Base-by-base conservation (phyloP, 441 rosid genomes). In the Populus hybrid region DNA sequence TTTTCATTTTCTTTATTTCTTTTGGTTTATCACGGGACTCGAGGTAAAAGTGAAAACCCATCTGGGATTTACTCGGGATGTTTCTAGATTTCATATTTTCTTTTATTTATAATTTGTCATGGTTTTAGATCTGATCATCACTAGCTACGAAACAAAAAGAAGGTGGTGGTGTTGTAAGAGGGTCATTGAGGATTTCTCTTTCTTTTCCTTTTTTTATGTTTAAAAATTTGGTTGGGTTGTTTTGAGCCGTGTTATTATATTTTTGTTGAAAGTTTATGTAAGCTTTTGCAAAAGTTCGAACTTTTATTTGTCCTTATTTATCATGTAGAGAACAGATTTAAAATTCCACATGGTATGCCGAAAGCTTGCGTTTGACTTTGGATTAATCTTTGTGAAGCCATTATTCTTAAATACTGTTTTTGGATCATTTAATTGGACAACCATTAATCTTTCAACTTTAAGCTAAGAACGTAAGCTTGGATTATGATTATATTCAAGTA, bases 221-320 rank as follows among this genome's bases (percentile, higher is more conserved):
- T 78, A 7, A 26, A 70, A 70, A 40, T 34, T 24, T 11, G 71
- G 23, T 1, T 28, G 30, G 66, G 66, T 26, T n/a, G 30, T 42
- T 34, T 24, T 9, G 71, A 32, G 23, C 24, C 64, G 63, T 36
- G 78, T 75, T 67, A 76, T 77, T 78, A 73, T 86, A 74, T 72
- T 69, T 82, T 73, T 74, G 83, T 78, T 77, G 78, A 85, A 82
- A 80, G 80, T 76, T 82, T 78, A 65, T 85, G 76, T 18, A 73
- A 85, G 82, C 88, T 86, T 88, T 87, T 68, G 53, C 67, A 82
- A 87, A 81, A 84, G 79, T 73, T n/a, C 75, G 82, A 83, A 77
- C 83, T 80, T 77, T 74, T 66, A 79, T 80, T 88, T 84, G 88
- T 88, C 81, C 71, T 85, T 83, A 84, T 84, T 83, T 75, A 23